Evolutionary conservation across 2,329 filamentous ascomycete genomes (phyloP).

Genomic region (Plenodomus lindquistii): DNA sequence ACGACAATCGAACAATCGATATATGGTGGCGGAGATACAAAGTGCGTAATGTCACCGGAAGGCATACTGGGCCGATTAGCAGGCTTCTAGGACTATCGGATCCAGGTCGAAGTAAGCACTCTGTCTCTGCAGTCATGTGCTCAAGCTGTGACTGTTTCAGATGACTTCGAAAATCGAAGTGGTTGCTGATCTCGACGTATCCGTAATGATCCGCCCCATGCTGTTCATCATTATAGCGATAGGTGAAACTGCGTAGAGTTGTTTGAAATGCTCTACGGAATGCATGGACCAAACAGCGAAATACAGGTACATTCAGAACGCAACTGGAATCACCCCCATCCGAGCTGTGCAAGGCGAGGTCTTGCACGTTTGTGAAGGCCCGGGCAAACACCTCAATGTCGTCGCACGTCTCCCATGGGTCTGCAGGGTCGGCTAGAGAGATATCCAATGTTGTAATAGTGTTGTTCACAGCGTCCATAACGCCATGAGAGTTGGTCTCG

Average conservation of each 20-base stretch:
- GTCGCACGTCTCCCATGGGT: conserved; percentile 2
- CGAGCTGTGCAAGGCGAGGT: conserved; percentile 3
- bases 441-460: conserved; percentile 4
- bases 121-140: conserved; percentile 9
- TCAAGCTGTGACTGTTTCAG: conserved; percentile 8
- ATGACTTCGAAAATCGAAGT: conserved; percentile 3
- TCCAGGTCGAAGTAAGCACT: conserved; percentile 6
- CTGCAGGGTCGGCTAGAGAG: conserved; percentile 2
- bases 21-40: conserved; percentile 11
- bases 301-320: conserved; percentile 1
- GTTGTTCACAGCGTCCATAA: conserved; percentile 4
- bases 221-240: conserved; percentile 2
- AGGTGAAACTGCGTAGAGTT: conserved; percentile 8
- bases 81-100: conserved; percentile 5
- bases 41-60: conserved; percentile 8
- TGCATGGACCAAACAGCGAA: conserved; percentile 6
- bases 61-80: conserved; percentile 5
- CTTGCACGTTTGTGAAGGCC: conserved; percentile 2
- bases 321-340: neutral
- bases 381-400: conserved; percentile 1
- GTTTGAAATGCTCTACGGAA: conserved; percentile 9
- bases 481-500: neutral
- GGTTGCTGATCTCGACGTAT: neutral
- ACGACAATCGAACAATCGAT: conserved; percentile 2
- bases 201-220: neutral